Conservation (phyloP, 306 rosid genomes). For the Adenanthera pavonina region DNA sequence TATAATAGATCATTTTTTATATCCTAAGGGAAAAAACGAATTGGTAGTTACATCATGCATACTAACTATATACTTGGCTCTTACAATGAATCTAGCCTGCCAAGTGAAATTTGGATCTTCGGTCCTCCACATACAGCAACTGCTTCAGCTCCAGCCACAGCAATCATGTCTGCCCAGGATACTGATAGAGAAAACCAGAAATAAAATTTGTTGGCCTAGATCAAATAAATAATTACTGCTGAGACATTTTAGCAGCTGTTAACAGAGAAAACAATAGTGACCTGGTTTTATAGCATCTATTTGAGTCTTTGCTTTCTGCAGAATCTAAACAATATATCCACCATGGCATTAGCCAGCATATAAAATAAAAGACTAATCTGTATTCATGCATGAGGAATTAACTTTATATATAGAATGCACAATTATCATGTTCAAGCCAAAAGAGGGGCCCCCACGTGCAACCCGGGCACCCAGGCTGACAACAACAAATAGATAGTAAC, state of each 20-base stretch:
- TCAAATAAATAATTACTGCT: conserved; percentile 33
- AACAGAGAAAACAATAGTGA: conserved; percentile 47
- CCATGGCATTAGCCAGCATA: conserved; percentile 42
- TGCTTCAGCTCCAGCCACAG: conserved; percentile 97
- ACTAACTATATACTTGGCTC: conserved; percentile 41
- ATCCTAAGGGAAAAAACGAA: conserved; percentile 3
- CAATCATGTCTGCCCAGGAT: conserved; percentile 93
- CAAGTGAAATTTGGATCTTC: conserved; percentile 67
- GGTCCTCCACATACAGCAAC: conserved; percentile 95
- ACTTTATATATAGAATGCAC: not conserved
- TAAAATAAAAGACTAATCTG: conserved; percentile 31
- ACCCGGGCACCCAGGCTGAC: not conserved
- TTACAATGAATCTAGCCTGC: conserved; percentile 85
- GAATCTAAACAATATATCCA: conserved; percentile 59
- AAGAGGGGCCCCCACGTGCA: not conserved
- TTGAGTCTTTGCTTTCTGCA: conserved; percentile 77
- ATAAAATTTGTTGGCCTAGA: conserved; percentile 38
- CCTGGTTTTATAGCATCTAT: conserved; percentile 82
- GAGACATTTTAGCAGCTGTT: conserved; percentile 29
- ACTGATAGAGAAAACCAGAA: conserved; percentile 48
- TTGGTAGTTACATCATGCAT: conserved; percentile 14
- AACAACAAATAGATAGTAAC: conserved; percentile 41
- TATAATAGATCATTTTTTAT: conserved; percentile 9
- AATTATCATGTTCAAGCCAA: not conserved
- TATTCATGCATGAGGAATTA: conserved; percentile 16